Percentiles rank a stretch among this genome's conserved stretches.
Conservation (phyloP, 108 stramenopile species). For the Nitzschia sp. region DNA sequence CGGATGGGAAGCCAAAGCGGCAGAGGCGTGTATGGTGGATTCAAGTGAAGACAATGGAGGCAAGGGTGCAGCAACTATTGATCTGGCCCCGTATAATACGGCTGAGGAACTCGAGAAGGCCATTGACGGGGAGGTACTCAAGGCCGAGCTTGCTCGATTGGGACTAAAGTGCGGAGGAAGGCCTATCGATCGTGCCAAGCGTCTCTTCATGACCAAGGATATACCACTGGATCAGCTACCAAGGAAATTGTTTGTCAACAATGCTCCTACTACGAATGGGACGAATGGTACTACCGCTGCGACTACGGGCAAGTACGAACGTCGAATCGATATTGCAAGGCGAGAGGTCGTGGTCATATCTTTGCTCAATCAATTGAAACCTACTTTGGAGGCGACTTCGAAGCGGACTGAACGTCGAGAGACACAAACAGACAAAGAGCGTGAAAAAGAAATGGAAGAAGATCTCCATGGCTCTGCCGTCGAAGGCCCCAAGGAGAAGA, state of each 20-base stretch:
- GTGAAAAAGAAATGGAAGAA: conserved; percentile 86
- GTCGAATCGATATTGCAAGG: conserved; percentile 75
- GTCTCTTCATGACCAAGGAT: conserved; percentile 90
- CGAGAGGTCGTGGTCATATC: conserved; percentile 73
- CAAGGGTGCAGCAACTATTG: conserved; percentile 32
- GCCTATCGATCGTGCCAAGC: conserved; percentile 81
- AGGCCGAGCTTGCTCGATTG: conserved; percentile 83
- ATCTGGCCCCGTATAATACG: conserved; percentile 61
- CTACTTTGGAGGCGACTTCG: conserved; percentile 87
- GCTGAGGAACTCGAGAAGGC: conserved; percentile 63
- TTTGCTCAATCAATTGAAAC: conserved; percentile 83
- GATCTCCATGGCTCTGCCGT: conserved; percentile 65
- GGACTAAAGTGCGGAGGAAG: conserved; percentile 98
- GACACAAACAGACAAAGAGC: conserved; percentile 92
- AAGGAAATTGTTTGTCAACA: conserved; percentile 76
- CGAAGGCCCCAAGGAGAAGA: conserved; percentile 29
- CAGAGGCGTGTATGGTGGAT: conserved; percentile 61
- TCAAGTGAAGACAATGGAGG: conserved; percentile 8
- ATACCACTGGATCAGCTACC: conserved; percentile 83
- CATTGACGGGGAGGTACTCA: conserved; percentile 83
- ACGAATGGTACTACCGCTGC: not conserved
- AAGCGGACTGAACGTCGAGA: conserved; percentile 88
- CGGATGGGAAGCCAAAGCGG: conserved; percentile 69
- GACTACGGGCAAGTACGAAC: conserved; percentile 40
- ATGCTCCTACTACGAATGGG: conserved; percentile 13